Evolutionary conservation across 108 stramenopile species (phyloP).

Genomic region (Ochromonas danica): DNA sequence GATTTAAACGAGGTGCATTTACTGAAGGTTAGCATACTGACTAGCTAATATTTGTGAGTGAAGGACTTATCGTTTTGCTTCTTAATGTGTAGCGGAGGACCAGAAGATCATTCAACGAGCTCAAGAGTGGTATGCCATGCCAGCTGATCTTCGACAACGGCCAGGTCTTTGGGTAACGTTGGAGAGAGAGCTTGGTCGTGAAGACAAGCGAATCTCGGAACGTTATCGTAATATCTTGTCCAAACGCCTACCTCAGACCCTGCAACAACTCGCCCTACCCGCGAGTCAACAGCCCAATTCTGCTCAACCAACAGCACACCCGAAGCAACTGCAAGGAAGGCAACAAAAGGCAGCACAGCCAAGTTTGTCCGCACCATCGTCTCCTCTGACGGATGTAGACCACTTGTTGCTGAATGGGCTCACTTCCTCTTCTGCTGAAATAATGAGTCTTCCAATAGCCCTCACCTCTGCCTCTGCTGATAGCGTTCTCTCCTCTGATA

Average conservation of each 20-base stretch:
- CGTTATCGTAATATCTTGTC: neutral
- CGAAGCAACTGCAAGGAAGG: neutral
- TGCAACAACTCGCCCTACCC: neutral
- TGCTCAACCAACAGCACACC: neutral
- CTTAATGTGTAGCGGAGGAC: neutral
- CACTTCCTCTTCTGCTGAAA: too few relatives aligned
- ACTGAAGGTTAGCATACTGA: too few relatives aligned
- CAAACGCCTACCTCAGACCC: neutral
- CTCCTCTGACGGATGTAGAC: too few relatives aligned
- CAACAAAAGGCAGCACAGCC: too few relatives aligned
- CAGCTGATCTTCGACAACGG: neutral
- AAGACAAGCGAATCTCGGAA: constrained; percentile 5
- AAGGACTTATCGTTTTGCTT: too few relatives aligned
- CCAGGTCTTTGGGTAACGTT: neutral
- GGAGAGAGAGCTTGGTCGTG: neutral
- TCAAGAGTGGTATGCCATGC: neutral
- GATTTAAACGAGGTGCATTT: neutral
- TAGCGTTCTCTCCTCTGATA: too few relatives aligned
- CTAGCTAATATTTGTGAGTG: too few relatives aligned
- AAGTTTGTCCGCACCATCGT: too few relatives aligned
- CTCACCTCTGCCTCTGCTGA: too few relatives aligned
- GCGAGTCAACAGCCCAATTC: too few relatives aligned
- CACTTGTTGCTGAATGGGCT: too few relatives aligned
- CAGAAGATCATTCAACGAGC: neutral
- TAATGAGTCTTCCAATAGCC: too few relatives aligned